Base-by-base conservation (phyloP, 345 rosid species). In the Syzygium aromaticum region DNA sequence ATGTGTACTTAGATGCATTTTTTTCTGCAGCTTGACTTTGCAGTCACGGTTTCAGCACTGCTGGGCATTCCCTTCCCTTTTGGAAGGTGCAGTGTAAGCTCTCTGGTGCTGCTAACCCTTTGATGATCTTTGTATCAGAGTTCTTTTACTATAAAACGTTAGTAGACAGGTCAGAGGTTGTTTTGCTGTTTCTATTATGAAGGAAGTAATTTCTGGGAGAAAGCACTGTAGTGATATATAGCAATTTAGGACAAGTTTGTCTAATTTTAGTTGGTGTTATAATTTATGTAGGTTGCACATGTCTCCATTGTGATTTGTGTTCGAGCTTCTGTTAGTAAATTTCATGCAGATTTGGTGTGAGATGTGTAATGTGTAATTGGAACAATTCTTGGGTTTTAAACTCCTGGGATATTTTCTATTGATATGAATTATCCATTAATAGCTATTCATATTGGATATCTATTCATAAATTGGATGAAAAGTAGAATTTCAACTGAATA, bases 11-110 rank as follows among this genome's bases (percentile, higher is more conserved):
- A n/a, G 49, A 73, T 30, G 0, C 38, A 84, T 89, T 87, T 85
- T 51, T 89, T 78, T 89, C 77, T 88, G 89, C 96, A 97, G 99
- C 95, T 97, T 92, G 99, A 97, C 91, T 96, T 97, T 94, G 97
- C 98, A 78, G 99, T 92, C 90, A 97, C 99, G 12, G 90, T 95
- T 85, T 96, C 98, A 86, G 98, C 98, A 61, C 87, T 96, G 90
- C 94, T 96, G 86, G 99, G 98, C 87, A 91, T 97, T 85, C 97
- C 99, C 19, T 93, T 93, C 93, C 98, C 99, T 90, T 97, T 95
- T 90, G 98, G 99, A 97, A 97, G 98, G 98, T 97, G 94, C 94
- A 91, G 92, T 93, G 95, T 96, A 93, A 94, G 98, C 93, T 92
- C 92, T 89, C 91, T 90, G 19, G 92, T 87, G 84, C 85, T 88